Evolutionary conservation across 2,329 filamentous ascomycete species (phyloP).

Genomic region (Epichloe coenophiala): DNA sequence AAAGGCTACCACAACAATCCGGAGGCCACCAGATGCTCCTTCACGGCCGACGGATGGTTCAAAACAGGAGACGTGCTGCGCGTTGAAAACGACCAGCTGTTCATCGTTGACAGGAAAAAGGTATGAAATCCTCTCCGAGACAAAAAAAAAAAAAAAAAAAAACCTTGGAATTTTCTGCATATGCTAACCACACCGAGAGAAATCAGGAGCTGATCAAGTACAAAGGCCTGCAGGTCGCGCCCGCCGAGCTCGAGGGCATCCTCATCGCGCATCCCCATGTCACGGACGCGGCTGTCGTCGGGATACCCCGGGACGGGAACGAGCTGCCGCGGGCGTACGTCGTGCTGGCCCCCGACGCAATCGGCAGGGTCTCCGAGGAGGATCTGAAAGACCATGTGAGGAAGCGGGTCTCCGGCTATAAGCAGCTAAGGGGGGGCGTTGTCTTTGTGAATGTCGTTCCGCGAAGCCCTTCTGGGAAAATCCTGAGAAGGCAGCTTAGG

Average conservation of each 20-base stretch:
- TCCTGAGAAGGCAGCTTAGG: slow-evolving; percentile 26
- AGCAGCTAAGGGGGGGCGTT: slow-evolving; percentile 60
- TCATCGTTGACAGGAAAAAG: slow-evolving; percentile 71
- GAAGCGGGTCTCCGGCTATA: slow-evolving; percentile 34
- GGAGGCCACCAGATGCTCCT: slow-evolving; percentile 47
- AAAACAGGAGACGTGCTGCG: slow-evolving; percentile 69
- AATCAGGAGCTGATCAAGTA: slow-evolving; percentile 40
- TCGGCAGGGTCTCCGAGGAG: slow-evolving; percentile 12
- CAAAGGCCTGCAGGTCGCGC: slow-evolving; percentile 53
- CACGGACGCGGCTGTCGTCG: slow-evolving; percentile 47
- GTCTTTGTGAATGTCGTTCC: slow-evolving; percentile 52
- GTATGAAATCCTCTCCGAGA: slow-evolving; percentile 12
- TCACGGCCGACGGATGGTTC: slow-evolving; percentile 48
- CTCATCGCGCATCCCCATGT: slow-evolving; percentile 28
- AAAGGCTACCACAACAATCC: slow-evolving; percentile 60
- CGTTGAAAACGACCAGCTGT: slow-evolving; percentile 56
- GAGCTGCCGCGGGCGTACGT: slow-evolving; percentile 34
- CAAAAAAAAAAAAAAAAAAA: too few species aligned
- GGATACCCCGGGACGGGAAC: slow-evolving; percentile 31
- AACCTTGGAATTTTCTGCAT: too few species aligned
- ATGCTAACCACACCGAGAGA: too few species aligned
- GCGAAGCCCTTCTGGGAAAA: slow-evolving; percentile 46
- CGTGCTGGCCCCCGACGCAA: slow-evolving; percentile 12
- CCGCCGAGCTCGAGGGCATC: slow-evolving; percentile 46
- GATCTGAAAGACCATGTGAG: slow-evolving; percentile 15